Evolutionary conservation across 2,329 filamentous ascomycete species (phyloP).

Genomic region (Mariannaea sp.): DNA sequence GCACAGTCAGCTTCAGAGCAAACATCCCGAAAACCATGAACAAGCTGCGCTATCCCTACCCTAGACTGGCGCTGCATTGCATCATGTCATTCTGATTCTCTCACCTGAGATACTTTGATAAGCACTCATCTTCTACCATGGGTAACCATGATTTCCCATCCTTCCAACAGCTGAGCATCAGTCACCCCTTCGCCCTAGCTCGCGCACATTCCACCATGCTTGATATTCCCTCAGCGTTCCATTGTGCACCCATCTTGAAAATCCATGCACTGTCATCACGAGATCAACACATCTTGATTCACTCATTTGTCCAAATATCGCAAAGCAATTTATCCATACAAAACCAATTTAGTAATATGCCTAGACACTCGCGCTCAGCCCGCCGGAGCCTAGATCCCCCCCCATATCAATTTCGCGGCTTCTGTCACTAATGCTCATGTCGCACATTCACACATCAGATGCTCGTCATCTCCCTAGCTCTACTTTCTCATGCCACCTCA

Average conservation of each 20-base stretch:
- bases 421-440: slow-evolving; percentile 12
- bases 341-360: not conserved
- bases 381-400: slow-evolving; percentile 1
- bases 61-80: not conserved
- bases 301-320: not conserved
- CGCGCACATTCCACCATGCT: not conserved
- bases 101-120: not conserved
- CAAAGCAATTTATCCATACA: too few relatives aligned
- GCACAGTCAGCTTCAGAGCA: too few relatives aligned
- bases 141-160: slow-evolving; percentile 13
- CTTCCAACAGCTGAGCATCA: slow-evolving; percentile 6
- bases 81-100: slow-evolving; percentile 9
- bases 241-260: slow-evolving; percentile 1
- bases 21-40: not conserved
- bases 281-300: too few relatives aligned
- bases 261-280: not conserved
- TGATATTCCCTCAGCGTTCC: not conserved
- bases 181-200: slow-evolving; percentile 5
- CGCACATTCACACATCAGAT: slow-evolving; percentile 22
- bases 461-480: slow-evolving; percentile 17
- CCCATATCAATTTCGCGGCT: slow-evolving; percentile 10
- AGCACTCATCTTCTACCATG: slow-evolving; percentile 7
- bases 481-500: slow-evolving; percentile 12
- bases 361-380: not conserved
- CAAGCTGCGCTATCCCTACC: not conserved